phyloP scores from a whole-genome alignment of 371 early-diverging fungal species.

The Zancudomyces culisetae region DNA sequence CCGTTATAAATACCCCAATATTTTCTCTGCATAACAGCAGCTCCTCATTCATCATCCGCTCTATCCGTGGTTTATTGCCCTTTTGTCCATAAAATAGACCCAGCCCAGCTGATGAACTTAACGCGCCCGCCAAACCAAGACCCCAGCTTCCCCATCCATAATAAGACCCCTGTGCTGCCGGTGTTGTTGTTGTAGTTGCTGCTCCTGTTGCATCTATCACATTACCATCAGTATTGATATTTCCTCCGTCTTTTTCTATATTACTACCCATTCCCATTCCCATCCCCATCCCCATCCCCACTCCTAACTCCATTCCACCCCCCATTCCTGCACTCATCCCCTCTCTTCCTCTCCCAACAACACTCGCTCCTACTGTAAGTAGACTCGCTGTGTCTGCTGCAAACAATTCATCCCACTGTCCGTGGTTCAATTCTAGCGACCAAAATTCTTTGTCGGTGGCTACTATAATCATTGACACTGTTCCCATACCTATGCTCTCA shows the following conservation, averaged over 20 bases:
- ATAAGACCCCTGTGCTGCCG: no score
- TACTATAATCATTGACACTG: constrained; percentile 13
- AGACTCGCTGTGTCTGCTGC: constrained; percentile 23
- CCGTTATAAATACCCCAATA: constrained; percentile 23
- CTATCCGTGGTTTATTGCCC: constrained; percentile 13
- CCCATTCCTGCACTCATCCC: no score
- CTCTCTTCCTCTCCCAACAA: neutral
- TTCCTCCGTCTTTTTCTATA: neutral
- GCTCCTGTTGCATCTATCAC: neutral
- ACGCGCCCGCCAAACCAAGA: constrained; percentile 14
- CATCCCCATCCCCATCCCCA: no score
- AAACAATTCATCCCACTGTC: constrained; percentile 26
- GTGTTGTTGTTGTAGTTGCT: neutral
- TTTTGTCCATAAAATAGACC: constrained; percentile 1
- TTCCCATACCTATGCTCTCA: constrained; percentile 19
- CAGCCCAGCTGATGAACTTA: neutral
- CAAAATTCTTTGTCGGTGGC: constrained; percentile 22
- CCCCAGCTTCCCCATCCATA: constrained; percentile 24
- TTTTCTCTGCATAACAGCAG: constrained; percentile 22
- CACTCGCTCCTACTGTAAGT: constrained; percentile 15
- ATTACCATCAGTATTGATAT: neutral
- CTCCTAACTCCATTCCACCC: no score
- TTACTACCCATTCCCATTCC: neutral
- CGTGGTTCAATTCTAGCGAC: constrained; percentile 19
- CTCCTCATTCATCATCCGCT: constrained; percentile 21